Conservation (phyloP, 169 alveolate species). For the Toxoplasma gondii region DNA sequence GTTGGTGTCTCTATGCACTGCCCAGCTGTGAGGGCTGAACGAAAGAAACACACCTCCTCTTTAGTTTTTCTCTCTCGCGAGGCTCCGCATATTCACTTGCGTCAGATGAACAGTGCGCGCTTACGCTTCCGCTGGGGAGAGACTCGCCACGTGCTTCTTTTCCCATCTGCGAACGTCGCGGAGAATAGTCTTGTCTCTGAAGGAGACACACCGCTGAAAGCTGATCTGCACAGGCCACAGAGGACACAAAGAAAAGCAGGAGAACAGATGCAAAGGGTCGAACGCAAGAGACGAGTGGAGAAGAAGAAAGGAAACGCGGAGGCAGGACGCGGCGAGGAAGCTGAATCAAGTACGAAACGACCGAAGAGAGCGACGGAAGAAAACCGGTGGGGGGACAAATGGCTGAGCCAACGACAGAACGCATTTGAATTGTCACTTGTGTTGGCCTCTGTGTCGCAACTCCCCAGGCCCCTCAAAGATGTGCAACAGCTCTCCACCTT, state of each 20-base stretch:
- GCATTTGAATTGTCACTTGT: too few species aligned
- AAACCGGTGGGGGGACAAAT: too few species aligned
- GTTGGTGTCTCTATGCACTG: background rate
- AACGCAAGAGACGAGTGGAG: too few species aligned
- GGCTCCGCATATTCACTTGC: background rate
- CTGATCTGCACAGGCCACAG: background rate
- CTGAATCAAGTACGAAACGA: too few species aligned
- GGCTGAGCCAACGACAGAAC: too few species aligned
- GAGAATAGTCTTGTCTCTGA: slow-evolving; percentile 3
- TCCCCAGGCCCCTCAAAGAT: too few species aligned
- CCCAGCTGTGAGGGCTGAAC: background rate
- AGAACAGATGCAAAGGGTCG: too few species aligned
- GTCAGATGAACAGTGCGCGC: background rate
- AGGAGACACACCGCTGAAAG: slow-evolving; percentile 23
- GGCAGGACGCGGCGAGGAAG: too few species aligned
- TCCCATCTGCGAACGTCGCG: slow-evolving; percentile 20
- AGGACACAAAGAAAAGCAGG: background rate
- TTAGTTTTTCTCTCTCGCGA: background rate
- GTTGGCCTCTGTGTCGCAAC: too few species aligned
- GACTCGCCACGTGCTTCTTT: background rate
- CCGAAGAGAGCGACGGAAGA: too few species aligned
- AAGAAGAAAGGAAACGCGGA: too few species aligned
- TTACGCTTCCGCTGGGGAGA: background rate
- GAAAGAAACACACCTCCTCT: background rate
- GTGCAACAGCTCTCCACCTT: too few species aligned